Evolutionary conservation across 495 filamentous ascomycete genomes (phyloP), one percentile per base, ranked within the genome.

Genomic region (Baudoinia panamericana): DNA sequence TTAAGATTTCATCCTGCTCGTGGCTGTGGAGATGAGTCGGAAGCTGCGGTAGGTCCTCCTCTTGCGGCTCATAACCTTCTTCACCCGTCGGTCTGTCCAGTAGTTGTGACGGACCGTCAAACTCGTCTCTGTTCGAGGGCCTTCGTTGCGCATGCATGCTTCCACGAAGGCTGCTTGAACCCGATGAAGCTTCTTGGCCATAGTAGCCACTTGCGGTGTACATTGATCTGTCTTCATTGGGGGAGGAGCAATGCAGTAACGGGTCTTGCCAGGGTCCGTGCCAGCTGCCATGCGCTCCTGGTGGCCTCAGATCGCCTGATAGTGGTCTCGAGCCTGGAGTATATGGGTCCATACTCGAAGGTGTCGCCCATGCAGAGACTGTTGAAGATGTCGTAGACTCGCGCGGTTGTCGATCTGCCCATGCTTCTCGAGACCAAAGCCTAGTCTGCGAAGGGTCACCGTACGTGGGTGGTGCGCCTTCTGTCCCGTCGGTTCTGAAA

Each of bases 81-180:
- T 73, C 61, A 8, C 72, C 63, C 9, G 9, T 26, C 28, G 81
- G 81, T 24, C 68, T 68, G 37, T 81, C 71, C 46, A 90, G 67
- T 40, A 82, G 75, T 56, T 90, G 83, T 52, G 84, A 75, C 0
- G 82, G 82, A 18, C 83, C 82, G 63, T 86, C 83, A 60, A 88
- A 92, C 57, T 88, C 84, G 69, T 88, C 83, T 26, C 82, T 70
- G 63, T 82, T 84, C n/a, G 79, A 81, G 24, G 78, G 69, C 17
- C 78, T 72, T 54, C 81, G 71, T 59, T 81, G 78, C 21, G 77
- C 65, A 27, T 42, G 37, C 1, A 18, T 37, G 13, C 23, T 38
- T 11, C 19, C 30, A 6, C 30, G 17, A n/a, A 40, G 34, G 19
- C 9, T 20, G 17, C 13, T 15, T 7, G 29, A 13, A 16, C 35